Conservation (phyloP, 306 rosid species). For the Trifolium pratense region DNA sequence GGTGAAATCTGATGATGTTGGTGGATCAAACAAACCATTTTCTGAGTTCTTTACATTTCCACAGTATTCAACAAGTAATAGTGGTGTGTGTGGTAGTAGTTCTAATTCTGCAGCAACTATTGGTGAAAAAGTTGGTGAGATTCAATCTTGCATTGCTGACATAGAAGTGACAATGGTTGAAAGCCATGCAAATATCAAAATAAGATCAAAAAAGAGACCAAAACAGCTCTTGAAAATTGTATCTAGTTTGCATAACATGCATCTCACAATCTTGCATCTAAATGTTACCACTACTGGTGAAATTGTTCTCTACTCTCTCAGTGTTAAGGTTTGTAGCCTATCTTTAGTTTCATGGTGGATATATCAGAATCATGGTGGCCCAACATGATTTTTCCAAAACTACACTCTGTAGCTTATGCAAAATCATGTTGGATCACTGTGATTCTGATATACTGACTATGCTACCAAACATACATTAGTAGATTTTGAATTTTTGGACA, state of each 20-base stretch:
- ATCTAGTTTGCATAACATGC: conserved; percentile 66
- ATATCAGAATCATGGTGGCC: too few relatives aligned
- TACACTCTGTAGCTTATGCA: too few relatives aligned
- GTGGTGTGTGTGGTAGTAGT: conserved; percentile 12
- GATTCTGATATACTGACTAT: too few relatives aligned
- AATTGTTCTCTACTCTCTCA: conserved; percentile 70
- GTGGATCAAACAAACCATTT: conserved; percentile 51
- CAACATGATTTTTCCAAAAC: too few relatives aligned
- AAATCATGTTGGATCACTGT: too few relatives aligned
- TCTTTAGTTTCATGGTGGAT: too few relatives aligned
- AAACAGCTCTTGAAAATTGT: conserved; percentile 79
- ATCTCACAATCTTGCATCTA: conserved; percentile 80
- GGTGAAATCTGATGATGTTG: neutral
- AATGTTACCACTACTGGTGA: conserved; percentile 69
- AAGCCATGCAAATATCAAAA: conserved; percentile 87
- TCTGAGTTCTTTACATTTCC: conserved; percentile 85
- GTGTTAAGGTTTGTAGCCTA: conserved; percentile 93
- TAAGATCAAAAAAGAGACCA: conserved; percentile 69
- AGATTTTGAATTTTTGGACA: neutral
- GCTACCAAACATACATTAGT: too few relatives aligned
- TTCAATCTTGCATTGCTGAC: conserved; percentile 61
- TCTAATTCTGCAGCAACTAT: conserved; percentile 35
- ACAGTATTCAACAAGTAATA: conserved; percentile 64
- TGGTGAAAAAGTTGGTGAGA: conserved; percentile 44
- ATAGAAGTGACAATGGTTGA: conserved; percentile 95